Base-by-base conservation (phyloP, 2,329 filamentous ascomycete genomes). In the Neoascochyta sp. region DNA sequence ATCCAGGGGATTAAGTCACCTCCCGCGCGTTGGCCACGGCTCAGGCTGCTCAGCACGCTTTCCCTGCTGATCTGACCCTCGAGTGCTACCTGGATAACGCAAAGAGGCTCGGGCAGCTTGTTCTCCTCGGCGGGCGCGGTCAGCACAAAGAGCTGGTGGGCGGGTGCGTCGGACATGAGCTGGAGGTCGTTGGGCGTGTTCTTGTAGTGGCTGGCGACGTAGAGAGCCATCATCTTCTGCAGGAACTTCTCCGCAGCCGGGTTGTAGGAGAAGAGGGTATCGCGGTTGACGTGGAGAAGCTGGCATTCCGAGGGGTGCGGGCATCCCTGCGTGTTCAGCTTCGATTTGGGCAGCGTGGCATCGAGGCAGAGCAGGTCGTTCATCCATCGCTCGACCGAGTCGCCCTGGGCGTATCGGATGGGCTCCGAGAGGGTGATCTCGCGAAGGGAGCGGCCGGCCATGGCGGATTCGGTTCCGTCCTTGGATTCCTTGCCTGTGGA, bases 181-280 rank as follows among this genome's bases (percentile, higher is more conserved):
- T 96, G 92, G n/a, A 98, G 74, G 54, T 98, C 92, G 52, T 98
- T 94, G 0, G 92, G 92, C 0, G 89, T 87, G 66, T 98, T 98
- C 66, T 96, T 96, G 73, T 98, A 95, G 64, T 95, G 88, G 49
- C 87, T 94, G 16, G 92, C 88, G 16, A 98, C 93, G 52, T 96
- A 98, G 2, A 98, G 76, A 1, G 89, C 88, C 66, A 98, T 90
- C 87, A 98, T 95, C 52, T 95, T 88, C 61, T 98, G 92, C 32
- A 98, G 68, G 67, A 98, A 96, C 57, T 89, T 92, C 62, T 98
- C 92, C 3, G 92, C 93, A 12, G 96, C 87, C 3, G 89, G 87
- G 54, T 98, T 92, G 71, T 93, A 98, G 9, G 90, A 96, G 69
- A 98, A 98, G 9, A 98, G 76, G 7, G 90, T 96, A 66, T 98